These are phyloP conservation scores for Neonectria hederae DNA, from an alignment of 2,329 filamentous ascomycete genomes.

Conservation along the genomic window DNA sequence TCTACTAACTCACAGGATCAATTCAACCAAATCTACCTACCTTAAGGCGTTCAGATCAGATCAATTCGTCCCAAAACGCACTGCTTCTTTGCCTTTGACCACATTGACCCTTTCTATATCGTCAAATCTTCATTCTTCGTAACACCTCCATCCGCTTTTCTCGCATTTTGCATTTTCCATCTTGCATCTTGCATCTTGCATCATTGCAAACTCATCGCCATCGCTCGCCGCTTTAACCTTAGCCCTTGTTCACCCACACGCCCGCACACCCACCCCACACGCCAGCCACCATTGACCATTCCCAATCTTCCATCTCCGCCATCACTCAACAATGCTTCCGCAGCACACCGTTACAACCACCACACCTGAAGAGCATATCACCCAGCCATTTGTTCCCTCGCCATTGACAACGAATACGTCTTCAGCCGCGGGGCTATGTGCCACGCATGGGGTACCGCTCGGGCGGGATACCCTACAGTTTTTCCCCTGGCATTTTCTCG, in stretches of 20 bases:
- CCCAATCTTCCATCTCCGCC: not conserved
- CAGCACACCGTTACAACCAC: not conserved
- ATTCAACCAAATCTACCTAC: not conserved
- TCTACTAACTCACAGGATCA: too few relatives aligned
- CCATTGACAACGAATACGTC: not conserved
- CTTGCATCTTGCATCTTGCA: conserved; percentile 1
- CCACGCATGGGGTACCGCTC: not conserved
- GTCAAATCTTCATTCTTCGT: not conserved
- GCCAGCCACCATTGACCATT: not conserved
- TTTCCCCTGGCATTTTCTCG: not conserved
- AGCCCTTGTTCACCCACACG: not conserved
- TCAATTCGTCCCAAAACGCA: not conserved
- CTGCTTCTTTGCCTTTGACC: not conserved
- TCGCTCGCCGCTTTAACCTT: conserved; percentile 15
- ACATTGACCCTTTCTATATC: not conserved
- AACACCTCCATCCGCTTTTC: not conserved
- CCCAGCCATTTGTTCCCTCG: not conserved
- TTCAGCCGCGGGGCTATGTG: not conserved
- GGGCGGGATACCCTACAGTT: not conserved
- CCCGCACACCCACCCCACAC: not conserved
- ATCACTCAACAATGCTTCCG: not conserved
- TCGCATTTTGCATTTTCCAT: not conserved
- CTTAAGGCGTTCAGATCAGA: not conserved
- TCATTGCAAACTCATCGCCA: conserved; percentile 13
- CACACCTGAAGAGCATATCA: not conserved